A percentile compares a stretch with the other conserved stretches of the same genome.
phyloP scores from a whole-genome alignment of 768 basidiomycete species.

The Amanita jacksonii region DNA sequence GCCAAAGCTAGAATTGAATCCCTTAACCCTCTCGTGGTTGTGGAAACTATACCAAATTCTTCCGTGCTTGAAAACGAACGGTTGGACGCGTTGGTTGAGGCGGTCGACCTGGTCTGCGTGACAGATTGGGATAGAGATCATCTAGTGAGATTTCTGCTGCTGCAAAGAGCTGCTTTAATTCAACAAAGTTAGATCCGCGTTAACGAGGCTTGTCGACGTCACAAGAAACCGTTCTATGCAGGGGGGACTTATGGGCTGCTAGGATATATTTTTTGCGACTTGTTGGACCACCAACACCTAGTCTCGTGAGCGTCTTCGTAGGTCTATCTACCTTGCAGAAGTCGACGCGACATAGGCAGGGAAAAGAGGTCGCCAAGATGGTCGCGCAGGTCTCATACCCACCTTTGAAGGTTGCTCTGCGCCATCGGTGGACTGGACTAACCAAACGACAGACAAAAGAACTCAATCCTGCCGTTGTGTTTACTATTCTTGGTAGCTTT shows the following conservation, averaged over 20 bases:
- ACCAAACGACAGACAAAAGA: conserved; percentile 74
- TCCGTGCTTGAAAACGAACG: conserved; percentile 34
- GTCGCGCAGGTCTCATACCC: conserved; percentile 57
- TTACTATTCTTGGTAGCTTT: conserved; percentile 58
- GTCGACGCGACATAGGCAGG: conserved; percentile 52
- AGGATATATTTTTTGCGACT: conserved; percentile 93
- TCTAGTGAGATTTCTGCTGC: conserved; percentile 43
- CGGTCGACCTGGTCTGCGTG: conserved; percentile 79
- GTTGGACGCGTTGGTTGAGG: conserved; percentile 49
- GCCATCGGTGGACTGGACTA: conserved; percentile 59
- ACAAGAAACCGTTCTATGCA: conserved; percentile 78
- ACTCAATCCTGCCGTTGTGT: conserved; percentile 66
- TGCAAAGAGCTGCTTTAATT: conserved; percentile 7
- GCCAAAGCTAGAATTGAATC: conserved; percentile 80
- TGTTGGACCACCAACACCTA: conserved; percentile 81
- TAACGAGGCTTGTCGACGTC: conserved; percentile 70
- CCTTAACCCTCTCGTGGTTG: conserved; percentile 84
- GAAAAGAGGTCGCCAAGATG: conserved; percentile 49
- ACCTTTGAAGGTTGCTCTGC: conserved; percentile 51
- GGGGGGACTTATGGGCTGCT: conserved; percentile 85
- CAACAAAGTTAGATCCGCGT: conserved; percentile 47
- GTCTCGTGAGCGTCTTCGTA: conserved; percentile 57
- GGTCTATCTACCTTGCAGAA: conserved; percentile 2
- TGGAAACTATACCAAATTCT: conserved; percentile 55
- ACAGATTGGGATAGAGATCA: conserved; percentile 68